Base-by-base conservation (phyloP, 78 protist genomes). In the Acrasis kona region DNA sequence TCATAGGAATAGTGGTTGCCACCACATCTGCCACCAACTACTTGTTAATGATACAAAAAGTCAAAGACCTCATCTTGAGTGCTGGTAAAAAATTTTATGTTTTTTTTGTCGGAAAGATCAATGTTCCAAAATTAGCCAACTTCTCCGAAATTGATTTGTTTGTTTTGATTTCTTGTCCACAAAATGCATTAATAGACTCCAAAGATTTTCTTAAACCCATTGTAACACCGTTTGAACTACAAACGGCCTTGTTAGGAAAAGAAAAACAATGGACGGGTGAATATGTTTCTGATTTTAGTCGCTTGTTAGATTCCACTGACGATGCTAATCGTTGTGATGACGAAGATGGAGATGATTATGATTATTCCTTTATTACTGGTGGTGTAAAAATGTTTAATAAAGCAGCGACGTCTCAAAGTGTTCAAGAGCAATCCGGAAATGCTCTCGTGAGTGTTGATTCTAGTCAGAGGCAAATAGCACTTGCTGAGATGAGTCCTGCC, bases 111-210 rank as follows among this genome's bases (percentile, higher is more conserved):
- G 71, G 71, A 31, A 67, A 67, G 28, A 19, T 67, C 66, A 67
- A 67, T 19, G 71, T 31, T 12, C 71, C 71, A 30, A 67, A 67
- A 28, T 19, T 67, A 12, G 71, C 71, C n/a, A 67, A 67, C 19
- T 50, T 50, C 61, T 50, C 61, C 19, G 61, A 50, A 50, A 50
- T 50, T n/a, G 61, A 50, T 50, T 19, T 50, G 19, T 50, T n/a
- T 19, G 19, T 19, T 50, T 50, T 50, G 61, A 50, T 50, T 50
- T 19, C 34, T n/a, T 50, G 61, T 50, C 34, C 34, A 50, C 19
- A 19, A 50, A 50, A 50, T 50, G 19, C 61, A n/a, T n/a, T 50
- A 19, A 50, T 50, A n/a, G 61, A 50, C 19, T 50, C 61, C 19
- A 50, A 50, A 19, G 19, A n/a, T 19, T 50, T n/a, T 19, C 19